Evolutionary conservation across 2,329 filamentous ascomycete species (phyloP), one percentile per base, ranked within the genome.

Genomic region (Orbilia quercus): DNA sequence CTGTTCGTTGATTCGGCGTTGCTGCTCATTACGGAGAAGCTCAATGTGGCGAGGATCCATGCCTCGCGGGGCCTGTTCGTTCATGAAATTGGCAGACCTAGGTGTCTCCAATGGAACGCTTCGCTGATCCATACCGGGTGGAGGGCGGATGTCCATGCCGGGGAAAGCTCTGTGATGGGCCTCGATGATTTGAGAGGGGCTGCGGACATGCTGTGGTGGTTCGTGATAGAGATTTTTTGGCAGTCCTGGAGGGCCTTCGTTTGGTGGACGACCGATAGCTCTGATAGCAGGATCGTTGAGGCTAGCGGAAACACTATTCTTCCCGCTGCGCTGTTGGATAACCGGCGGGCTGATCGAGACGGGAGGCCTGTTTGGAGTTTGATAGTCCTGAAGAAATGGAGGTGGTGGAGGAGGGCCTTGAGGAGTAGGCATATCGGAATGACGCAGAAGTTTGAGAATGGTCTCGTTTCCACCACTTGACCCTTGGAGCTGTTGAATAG

Each of bases 371-470:
- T 57, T 66, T 12, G 69, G 55, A n/a, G 53, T 60, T 22, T 73
- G 69, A n/a, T 73, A 73, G 12, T 73, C 69, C 18, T 60, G 60
- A 34, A 73, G 54, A 55, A 73, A 73, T 6, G 60, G 45, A 28
- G 69, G 69, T 1, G 60, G 60, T 22, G 69, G 69, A 1, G 69
- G 60, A 7, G 69, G 69, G 1, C 69, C 69, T 44, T 73, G 69
- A 7, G 69, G 60, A n/a, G 69, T 73, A 12, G 69, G 69, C 69
- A 73, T 73, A 38, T 73, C 69, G 14, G 69, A 65, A 23, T 73
- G 69, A 28, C 69, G 69, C 4, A 73, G 22, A 25, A 73, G 69
- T 16, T 65, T 73, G 18, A 73, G 50, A 45, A 73, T 73, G 12
- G 45, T 66, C 20, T 73, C 69, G n/a, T 73, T 73, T 18, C 69